These are phyloP conservation scores for Trichophyton schoenleinii DNA, from an alignment of 2,329 filamentous ascomycete species.

Conservation along the genomic window DNA sequence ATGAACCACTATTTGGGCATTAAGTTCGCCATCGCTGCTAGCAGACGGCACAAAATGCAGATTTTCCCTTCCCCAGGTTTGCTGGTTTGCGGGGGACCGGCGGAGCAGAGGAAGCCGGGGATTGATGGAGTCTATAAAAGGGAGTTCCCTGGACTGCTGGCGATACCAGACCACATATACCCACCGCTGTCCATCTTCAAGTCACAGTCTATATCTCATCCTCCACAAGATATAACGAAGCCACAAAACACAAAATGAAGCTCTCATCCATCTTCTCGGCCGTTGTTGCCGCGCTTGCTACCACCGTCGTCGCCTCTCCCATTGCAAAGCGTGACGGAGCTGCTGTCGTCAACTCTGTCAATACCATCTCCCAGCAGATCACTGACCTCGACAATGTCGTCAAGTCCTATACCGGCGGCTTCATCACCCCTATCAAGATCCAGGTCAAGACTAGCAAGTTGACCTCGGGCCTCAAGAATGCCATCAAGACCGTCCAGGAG, in stretches of 20 bases:
- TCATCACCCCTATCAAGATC: constrained; percentile 1
- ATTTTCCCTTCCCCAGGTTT: background rate
- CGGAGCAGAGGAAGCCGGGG: background rate
- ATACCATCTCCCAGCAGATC: background rate
- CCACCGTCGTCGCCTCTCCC: background rate
- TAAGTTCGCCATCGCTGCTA: background rate
- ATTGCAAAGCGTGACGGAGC: background rate
- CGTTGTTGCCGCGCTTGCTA: background rate
- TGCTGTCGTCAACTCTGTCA: background rate
- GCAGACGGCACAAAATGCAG: background rate
- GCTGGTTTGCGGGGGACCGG: background rate
- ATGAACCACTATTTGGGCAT: background rate
- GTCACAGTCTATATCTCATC: background rate
- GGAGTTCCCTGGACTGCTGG: background rate
- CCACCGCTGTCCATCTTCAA: background rate
- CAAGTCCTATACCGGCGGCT: background rate
- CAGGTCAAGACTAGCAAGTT: constrained; percentile 1
- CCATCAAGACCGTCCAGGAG: background rate
- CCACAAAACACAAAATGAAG: background rate
- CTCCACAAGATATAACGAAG: background rate
- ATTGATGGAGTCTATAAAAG: background rate
- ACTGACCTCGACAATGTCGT: background rate
- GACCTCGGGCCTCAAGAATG: background rate
- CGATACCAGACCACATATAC: background rate
- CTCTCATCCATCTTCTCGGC: background rate